Conservation (phyloP, 1,284 basidiomycete genomes). For the Porodaedalea pini region DNA sequence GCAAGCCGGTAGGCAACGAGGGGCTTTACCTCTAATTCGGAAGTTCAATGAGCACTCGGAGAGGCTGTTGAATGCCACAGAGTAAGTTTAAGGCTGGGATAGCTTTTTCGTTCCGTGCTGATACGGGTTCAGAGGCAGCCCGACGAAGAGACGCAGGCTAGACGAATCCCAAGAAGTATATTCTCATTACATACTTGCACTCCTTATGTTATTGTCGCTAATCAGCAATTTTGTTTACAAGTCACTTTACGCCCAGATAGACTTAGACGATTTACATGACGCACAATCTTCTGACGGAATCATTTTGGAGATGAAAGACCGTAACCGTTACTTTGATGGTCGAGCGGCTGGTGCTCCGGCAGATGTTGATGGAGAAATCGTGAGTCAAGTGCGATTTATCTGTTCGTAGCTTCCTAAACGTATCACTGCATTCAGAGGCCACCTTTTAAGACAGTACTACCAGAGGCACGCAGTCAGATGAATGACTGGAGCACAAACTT, state of each 20-base stretch:
- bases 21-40: constrained; percentile 87
- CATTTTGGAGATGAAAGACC: constrained; percentile 78
- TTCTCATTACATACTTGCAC: too few relatives aligned
- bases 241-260: constrained; percentile 68
- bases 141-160: constrained; percentile 56
- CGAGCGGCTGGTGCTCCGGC: constrained; percentile 38
- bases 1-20: constrained; percentile 88
- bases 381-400: constrained; percentile 3
- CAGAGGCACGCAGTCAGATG: constrained; percentile 42
- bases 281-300: constrained; percentile 64
- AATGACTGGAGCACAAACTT: constrained; percentile 58
- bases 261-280: constrained; percentile 83
- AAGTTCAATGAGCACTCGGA: constrained; percentile 98
- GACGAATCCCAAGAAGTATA: constrained; percentile 39
- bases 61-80: constrained; percentile 72
- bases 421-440: constrained; percentile 4
- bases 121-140: constrained; percentile 46
- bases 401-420: not conserved
- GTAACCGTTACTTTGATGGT: constrained; percentile 73
- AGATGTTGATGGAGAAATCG: constrained; percentile 29
- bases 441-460: constrained; percentile 27
- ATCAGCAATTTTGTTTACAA: constrained; percentile 8
- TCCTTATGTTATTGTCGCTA: not conserved
- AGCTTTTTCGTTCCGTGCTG: constrained; percentile 5
- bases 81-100: constrained; percentile 44